phyloP scores from a whole-genome alignment of 83 land plant genomes.

The Diphasiastrum complanatum region DNA sequence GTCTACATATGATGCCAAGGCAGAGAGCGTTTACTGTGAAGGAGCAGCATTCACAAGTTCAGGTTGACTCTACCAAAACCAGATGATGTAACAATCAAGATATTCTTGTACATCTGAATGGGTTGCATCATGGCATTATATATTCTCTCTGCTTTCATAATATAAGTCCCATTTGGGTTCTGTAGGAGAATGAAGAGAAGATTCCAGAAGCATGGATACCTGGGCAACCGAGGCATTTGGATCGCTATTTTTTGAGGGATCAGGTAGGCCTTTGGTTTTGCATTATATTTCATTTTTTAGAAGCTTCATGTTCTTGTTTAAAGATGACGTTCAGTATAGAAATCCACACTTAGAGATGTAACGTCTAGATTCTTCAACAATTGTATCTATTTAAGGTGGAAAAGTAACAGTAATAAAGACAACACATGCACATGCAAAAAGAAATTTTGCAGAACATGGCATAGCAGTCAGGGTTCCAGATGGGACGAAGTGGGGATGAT shows the following conservation, averaged over 20 bases:
- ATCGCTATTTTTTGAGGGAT: conserved; percentile 23
- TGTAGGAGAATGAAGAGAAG: conserved; percentile 14
- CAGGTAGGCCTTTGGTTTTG: conserved; percentile 9
- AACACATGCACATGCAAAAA: no score
- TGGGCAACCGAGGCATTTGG: conserved; percentile 23
- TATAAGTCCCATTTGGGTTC: no score
- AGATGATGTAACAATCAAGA: no score
- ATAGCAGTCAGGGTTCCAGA: no score
- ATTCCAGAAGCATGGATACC: conserved; percentile 19
- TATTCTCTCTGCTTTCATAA: no score
- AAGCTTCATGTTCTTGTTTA: background rate
- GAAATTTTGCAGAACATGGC: no score
- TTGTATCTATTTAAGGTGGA: background rate
- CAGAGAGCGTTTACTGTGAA: conserved; percentile 22
- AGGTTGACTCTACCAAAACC: no score
- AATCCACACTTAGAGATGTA: background rate
- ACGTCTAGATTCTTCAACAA: background rate
- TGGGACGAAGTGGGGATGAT: no score
- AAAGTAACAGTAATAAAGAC: no score
- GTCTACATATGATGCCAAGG: conserved; percentile 68
- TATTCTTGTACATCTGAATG: no score
- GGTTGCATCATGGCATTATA: no score
- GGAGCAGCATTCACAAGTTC: background rate
- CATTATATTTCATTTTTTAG: background rate
- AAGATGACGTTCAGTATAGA: background rate